Conservation (phyloP, 2,329 filamentous ascomycete species). For the Penicillium sp. region DNA sequence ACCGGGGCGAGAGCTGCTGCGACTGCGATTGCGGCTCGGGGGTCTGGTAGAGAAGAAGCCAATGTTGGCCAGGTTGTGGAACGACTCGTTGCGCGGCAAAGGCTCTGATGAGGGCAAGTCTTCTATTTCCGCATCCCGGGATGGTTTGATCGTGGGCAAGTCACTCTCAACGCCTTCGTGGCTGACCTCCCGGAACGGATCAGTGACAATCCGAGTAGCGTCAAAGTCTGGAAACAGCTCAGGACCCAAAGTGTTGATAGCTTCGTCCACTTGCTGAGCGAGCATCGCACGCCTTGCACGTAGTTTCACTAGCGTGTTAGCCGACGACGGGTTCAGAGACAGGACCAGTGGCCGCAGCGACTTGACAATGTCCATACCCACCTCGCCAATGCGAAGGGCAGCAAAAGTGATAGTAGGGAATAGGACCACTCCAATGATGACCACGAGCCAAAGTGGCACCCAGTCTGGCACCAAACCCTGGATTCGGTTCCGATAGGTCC, state of each 20-base stretch:
- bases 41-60: slow-evolving; percentile 87
- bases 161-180: slow-evolving; percentile 12
- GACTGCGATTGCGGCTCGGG: slow-evolving; percentile 69
- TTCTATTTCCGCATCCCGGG: slow-evolving; percentile 21
- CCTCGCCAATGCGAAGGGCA: slow-evolving; percentile 87
- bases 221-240: slow-evolving; percentile 98
- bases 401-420: slow-evolving; percentile 89
- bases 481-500: slow-evolving; percentile 74
- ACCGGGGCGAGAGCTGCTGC: slow-evolving; percentile 63
- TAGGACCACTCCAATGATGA: slow-evolving; percentile 68
- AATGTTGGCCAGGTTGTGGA: slow-evolving; percentile 80
- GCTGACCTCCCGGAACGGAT: slow-evolving; percentile 42
- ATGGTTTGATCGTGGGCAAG: slow-evolving; percentile 22
- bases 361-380: slow-evolving; percentile 98
- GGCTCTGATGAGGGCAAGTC: slow-evolving; percentile 39
- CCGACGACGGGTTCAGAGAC: slow-evolving; percentile 76
- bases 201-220: slow-evolving; percentile 61
- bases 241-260: slow-evolving; percentile 92
- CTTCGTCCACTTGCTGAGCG: slow-evolving; percentile 74
- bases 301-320: slow-evolving; percentile 76
- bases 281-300: slow-evolving; percentile 67
- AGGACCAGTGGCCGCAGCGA: slow-evolving; percentile 82
- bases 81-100: slow-evolving; percentile 84
- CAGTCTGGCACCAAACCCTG: slow-evolving; percentile 75
- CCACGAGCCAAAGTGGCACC: slow-evolving; percentile 72